Percentiles rank a stretch among this genome's conserved stretches.
Evolutionary conservation across 805 yeast species (phyloP).

Genomic region (Ascoidea asiatica): DNA sequence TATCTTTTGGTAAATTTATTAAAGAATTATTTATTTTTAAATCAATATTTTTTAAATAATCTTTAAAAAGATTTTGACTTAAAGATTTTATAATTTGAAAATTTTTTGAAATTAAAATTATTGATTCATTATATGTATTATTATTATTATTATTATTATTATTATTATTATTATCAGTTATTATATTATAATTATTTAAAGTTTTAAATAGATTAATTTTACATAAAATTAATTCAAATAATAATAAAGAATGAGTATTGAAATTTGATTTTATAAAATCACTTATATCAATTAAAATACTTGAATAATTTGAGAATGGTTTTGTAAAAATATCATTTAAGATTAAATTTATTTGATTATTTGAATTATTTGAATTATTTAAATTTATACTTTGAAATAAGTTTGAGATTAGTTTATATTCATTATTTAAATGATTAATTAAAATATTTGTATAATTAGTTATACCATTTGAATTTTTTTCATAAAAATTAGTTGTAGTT

Average conservation of each 20-base stretch:
- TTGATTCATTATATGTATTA: constrained; percentile 13
- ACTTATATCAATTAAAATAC: constrained; percentile 24
- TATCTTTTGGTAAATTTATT: constrained; percentile 44
- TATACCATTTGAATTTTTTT: constrained; percentile 49
- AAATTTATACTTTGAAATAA: constrained; percentile 17
- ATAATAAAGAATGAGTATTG: constrained; percentile 34
- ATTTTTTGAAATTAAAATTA: background rate
- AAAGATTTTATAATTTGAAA: constrained; percentile 13
- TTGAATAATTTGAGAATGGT: constrained; percentile 24
- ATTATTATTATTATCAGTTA: constrained; percentile 10
- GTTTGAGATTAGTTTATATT: constrained; percentile 31
- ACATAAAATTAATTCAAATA: constrained; percentile 47
- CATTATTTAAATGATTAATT: constrained; percentile 33
- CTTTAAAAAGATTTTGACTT: constrained; percentile 32
- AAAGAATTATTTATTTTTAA: constrained; percentile 28
- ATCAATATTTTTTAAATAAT: constrained; percentile 44
- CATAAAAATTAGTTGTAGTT: constrained; percentile 33
- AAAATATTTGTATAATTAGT: constrained; percentile 38
- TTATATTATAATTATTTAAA: constrained; percentile 12
- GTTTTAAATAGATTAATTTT: constrained; percentile 22
- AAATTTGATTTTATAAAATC: constrained; percentile 26
- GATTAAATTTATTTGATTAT: constrained; percentile 15
- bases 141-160: constrained; percentile 11
- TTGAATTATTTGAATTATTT: constrained; percentile 5
- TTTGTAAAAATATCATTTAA: constrained; percentile 18